Evolutionary conservation across 1,284 basidiomycete genomes (phyloP).

Genomic region (Tilletia setariae): DNA sequence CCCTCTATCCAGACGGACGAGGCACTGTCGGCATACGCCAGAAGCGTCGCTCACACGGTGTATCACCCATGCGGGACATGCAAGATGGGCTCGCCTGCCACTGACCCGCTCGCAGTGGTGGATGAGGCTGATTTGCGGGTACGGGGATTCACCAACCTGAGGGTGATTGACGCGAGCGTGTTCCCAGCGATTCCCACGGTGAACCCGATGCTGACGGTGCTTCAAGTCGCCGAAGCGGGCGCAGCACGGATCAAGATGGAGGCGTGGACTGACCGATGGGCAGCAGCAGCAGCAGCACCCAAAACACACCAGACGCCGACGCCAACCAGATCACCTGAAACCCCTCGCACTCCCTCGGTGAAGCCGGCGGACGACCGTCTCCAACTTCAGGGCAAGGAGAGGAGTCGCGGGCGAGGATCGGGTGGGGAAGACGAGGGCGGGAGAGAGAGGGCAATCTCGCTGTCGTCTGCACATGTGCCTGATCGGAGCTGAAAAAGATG

Average conservation of each 20-base stretch:
- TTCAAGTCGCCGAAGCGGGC: conserved; percentile 51
- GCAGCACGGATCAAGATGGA: conserved; percentile 49
- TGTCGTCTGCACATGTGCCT: too few relatives aligned
- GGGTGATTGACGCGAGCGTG: conserved; percentile 52
- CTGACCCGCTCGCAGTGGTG: conserved; percentile 34
- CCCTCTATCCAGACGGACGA: conserved; percentile 50
- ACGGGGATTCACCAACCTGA: conserved; percentile 43
- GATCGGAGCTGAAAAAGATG: too few relatives aligned
- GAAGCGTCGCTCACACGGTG: conserved; percentile 53
- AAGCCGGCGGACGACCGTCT: too few relatives aligned
- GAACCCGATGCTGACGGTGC: conserved; percentile 44
- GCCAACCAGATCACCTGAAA: too few relatives aligned
- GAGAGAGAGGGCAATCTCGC: too few relatives aligned
- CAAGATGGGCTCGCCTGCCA: conserved; percentile 49
- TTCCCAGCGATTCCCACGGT: conserved; percentile 51
- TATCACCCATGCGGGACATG: conserved; percentile 55
- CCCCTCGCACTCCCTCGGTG: too few relatives aligned
- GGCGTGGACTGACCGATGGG: conserved; percentile 27
- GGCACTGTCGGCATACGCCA: conserved; percentile 49
- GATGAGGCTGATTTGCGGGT: conserved; percentile 48
- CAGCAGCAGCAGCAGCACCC: background rate
- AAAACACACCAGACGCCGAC: too few relatives aligned
- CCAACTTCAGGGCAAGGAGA: too few relatives aligned
- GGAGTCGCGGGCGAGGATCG: too few relatives aligned
- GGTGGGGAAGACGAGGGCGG: too few relatives aligned